Evolutionary conservation across 164 flowering plant genomes (phyloP), one percentile per base, ranked within the genome.

Genomic region (Piper longum): DNA sequence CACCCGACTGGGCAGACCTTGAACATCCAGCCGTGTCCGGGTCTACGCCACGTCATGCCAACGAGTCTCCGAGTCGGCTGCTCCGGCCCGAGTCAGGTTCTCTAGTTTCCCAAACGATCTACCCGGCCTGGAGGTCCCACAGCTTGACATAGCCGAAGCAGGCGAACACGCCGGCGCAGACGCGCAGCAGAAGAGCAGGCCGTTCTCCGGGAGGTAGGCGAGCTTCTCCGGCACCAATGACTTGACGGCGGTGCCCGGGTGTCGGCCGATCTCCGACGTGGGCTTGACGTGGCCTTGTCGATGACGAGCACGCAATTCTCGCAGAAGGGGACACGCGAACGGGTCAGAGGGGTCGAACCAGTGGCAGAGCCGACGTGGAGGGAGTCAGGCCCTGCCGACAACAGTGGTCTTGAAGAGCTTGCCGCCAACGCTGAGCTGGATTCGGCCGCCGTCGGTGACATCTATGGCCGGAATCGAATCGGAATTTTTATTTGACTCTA

Each of bases 1-100:
- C 99, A 0, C 97, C 97, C 0, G 95, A 84, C 48, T 86, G 96
- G 90, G 43, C 99, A 85, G 2, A 90, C 74, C 77, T 93, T 93
- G 70, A 82, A 83, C 65, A 93, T 56, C 1, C 54, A 56, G 54
- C 66, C 62, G 74, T 84, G 0, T 81, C 86, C 40, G 67, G 71
- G 62, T 88, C 90, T 0, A 79, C 88, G 17, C 80, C 95, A 67
- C 79, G 83, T 54, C 85, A 95, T 0, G 96, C 90, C 60, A 93
- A 85, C 11, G 95, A 73, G 67, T 93, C 96, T 16, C 95, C 96
- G 62, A 78, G 82, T 75, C 96, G 68, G 67, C 88, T 83, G 71
- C 92, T 86, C n/a, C 91, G 67, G 0, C 96, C 96, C 43, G 96
- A 85, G 7, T 97, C 99, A 7, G 99, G 96, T 76, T 90, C 97